Evolutionary conservation across 1,284 basidiomycete genomes (phyloP).

Genomic region (Pseudozyma pruni): DNA sequence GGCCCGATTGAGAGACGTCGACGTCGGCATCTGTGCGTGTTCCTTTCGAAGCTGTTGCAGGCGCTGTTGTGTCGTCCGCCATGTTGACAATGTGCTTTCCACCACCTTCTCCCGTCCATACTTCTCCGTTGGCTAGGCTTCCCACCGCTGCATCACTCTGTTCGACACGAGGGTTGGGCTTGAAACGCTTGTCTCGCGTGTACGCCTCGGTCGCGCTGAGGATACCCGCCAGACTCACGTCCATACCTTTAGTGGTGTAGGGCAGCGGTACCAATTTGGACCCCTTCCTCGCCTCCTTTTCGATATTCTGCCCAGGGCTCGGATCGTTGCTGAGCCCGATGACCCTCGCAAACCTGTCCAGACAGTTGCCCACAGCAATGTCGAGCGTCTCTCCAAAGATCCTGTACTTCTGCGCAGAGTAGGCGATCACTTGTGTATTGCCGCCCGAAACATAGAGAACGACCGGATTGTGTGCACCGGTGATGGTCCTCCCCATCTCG

Average conservation of each 20-base stretch:
- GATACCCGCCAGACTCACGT: constrained; percentile 92
- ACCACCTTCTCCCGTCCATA: constrained; percentile 58
- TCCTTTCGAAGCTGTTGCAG: not conserved
- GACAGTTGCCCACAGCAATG: constrained; percentile 97
- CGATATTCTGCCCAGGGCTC: constrained; percentile 97
- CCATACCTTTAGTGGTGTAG: constrained; percentile 99
- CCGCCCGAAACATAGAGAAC: constrained; percentile 98
- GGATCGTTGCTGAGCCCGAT: constrained; percentile 96
- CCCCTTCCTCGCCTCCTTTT: constrained; percentile 90
- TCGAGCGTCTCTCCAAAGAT: constrained; percentile 99
- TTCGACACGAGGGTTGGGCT: constrained; percentile 16
- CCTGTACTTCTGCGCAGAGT: constrained; percentile 90
- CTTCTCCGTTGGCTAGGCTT: constrained; percentile 58
- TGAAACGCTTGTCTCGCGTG: constrained; percentile 69
- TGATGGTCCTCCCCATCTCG: constrained; percentile 97
- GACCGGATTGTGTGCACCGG: constrained; percentile 91
- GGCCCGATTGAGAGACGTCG: constrained; percentile 32
- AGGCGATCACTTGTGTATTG: constrained; percentile 99
- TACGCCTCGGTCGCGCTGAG: constrained; percentile 88
- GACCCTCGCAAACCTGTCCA: constrained; percentile 96
- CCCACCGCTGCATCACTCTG: constrained; percentile 39
- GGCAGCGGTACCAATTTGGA: constrained; percentile 81
- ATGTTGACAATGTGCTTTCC: constrained; percentile 54
- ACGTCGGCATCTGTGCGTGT: constrained; percentile 26
- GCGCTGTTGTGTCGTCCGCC: constrained; percentile 5